These are phyloP conservation scores for Yarrowia sp. DNA, from an alignment of 805 yeast species.

Conservation along the genomic window DNA sequence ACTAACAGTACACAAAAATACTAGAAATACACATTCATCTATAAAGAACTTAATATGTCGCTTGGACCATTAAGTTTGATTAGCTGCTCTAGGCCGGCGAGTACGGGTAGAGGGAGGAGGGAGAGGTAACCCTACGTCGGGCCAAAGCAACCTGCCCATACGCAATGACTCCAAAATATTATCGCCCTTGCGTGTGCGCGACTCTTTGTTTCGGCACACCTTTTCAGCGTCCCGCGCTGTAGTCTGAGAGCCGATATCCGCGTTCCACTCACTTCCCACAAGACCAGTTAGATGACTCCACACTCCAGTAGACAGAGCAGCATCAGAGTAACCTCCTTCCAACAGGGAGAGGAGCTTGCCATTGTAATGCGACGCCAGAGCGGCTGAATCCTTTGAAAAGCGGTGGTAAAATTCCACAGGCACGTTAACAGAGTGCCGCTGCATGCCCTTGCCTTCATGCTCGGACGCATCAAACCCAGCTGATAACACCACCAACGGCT, in stretches of 20 bases:
- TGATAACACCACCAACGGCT: slow-evolving; percentile 64
- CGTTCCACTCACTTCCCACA: slow-evolving; percentile 55
- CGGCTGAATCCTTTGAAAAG: slow-evolving; percentile 70
- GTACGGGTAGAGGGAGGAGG: slow-evolving; percentile 17
- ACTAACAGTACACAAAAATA: background rate
- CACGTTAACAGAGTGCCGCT: slow-evolving; percentile 74
- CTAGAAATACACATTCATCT: background rate
- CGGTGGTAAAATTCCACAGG: slow-evolving; percentile 75
- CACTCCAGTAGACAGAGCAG: slow-evolving; percentile 73
- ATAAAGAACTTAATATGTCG: background rate
- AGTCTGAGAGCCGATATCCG: slow-evolving; percentile 51
- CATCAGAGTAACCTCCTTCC: slow-evolving; percentile 86
- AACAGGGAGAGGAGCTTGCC: slow-evolving; percentile 65
- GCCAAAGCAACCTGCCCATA: slow-evolving; percentile 17
- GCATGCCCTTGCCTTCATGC: slow-evolving; percentile 79
- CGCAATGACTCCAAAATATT: slow-evolving; percentile 16
- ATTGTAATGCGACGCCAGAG: slow-evolving; percentile 57
- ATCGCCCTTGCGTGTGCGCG: slow-evolving; percentile 16
- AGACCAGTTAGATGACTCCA: slow-evolving; percentile 75
- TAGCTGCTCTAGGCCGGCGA: slow-evolving; percentile 1
- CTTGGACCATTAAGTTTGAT: background rate
- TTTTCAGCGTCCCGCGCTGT: slow-evolving; percentile 59
- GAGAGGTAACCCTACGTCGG: slow-evolving; percentile 6
- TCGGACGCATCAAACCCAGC: slow-evolving; percentile 90
- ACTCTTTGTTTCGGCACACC: slow-evolving; percentile 35